Evolutionary conservation across 306 rosid genomes (phyloP), one percentile per base, ranked within the genome.

Genomic region (Alnus glutinosa): DNA sequence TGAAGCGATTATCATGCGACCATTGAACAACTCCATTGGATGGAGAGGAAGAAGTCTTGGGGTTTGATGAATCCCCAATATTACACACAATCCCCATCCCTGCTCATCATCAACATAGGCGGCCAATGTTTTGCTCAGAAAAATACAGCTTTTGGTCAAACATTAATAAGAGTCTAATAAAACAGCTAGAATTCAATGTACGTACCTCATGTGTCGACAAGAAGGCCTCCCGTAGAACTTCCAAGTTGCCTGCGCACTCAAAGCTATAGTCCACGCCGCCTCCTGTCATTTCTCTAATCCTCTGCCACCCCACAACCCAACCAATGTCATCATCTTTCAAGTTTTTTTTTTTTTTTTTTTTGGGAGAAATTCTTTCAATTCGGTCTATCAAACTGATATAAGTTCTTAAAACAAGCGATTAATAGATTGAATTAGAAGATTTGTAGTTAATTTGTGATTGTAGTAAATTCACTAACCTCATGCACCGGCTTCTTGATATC

Each of bases 61-160:
- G 49, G 87, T 61, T 66, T 86, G 0, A 72, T 89, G 98, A 67
- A 91, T 82, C 74, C 98, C 98, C 84, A 93, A 34, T 4, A 91
- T n/a, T 72, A 90, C 93, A 3, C 92, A 86, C 57, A 84, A 81
- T 47, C 98, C 98, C 92, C 97, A 93, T 32, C 98, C 97, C 97
- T 93, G 77, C 75, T 74, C 42, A 14, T 77, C 7, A 37, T 71
- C 9, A 49, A 23, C 28, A 23, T 23, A 23, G 28, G 28, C 28
- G 39, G 0, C 36, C 16, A 44, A 36, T 49, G 5, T 11, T 28
- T 28, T 16, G 28, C 12, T 23, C 34, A 49, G 7, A 10, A 23
- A 23, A 23, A 23, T 23, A 23, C 28, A 23, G 28, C 28, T 23
- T 23, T 23, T 23, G 28, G 28, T 23, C 28, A 23, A 23, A 23